Base-by-base conservation (phyloP, 805 yeast genomes). In the Isabelozyma heimii region DNA sequence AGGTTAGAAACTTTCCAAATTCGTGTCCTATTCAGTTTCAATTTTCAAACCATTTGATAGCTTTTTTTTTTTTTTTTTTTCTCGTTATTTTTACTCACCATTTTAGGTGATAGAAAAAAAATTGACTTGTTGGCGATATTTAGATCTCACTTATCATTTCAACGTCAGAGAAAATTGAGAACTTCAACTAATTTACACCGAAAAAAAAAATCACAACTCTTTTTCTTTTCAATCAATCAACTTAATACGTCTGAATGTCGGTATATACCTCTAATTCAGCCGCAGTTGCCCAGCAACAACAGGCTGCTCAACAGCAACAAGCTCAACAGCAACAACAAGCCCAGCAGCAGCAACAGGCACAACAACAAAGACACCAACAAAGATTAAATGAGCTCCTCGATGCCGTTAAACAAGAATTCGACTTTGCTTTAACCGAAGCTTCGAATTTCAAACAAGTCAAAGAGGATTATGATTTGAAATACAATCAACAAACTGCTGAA, bases 331-430 rank as follows among this genome's bases (percentile, higher is more conserved):
- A 47, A 43, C 54, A 46, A 41, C 55, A 52, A 39, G 55, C 53
- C 27, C 51, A 48, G 3, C 51, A 46, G 15, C 69, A 61, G 50
- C 69, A 62, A 35, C 69, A 59, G 40, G 69, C 61, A 41, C 72
- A 67, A 47, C 68, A 71, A 57, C 74, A 68, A 54, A 70, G 70
- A 49, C 77, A 73, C 56, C 76, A 72, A 54, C 76, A 71, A 53
- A 59, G 79, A 46, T 70, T 89, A 62, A 81, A 83, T 62, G 98
- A 92, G 70, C 80, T 92, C 53, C 76, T 92, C 59, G 97, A 92
- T 44, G 97, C 95, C 40, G 85, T 92, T 63, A 89, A 90, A 70
- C 89, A 85, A 64, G 99, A 92, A 75, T 91, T 91, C 58, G 92
- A 89, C 59, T 81, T 81, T 55, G 87, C 91, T 45, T 80, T 88